Conservation (phyloP, 768 basidiomycete species). For the Lactarius quietus region DNA sequence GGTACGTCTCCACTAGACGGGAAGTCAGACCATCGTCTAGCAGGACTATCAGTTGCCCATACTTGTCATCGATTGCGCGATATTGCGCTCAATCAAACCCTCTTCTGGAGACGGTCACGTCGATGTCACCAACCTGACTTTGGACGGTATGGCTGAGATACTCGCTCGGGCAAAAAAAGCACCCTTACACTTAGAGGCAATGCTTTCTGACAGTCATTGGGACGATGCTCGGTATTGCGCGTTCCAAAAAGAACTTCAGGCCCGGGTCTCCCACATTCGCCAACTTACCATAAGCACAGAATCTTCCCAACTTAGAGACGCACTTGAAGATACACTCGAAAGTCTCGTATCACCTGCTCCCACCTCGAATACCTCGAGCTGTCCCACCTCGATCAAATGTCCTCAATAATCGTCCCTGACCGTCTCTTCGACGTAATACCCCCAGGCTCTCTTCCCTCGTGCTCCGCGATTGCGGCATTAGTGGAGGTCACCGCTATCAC, state of each 20-base stretch:
- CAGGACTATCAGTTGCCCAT: too few relatives aligned
- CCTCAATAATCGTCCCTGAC: not conserved
- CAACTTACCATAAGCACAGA: too few relatives aligned
- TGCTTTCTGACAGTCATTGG: not conserved
- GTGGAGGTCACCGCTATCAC: too few relatives aligned
- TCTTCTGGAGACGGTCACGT: not conserved
- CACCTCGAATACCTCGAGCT: too few relatives aligned
- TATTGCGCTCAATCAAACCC: not conserved
- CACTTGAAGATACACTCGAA: too few relatives aligned
- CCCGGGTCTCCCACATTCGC: conserved; percentile 5
- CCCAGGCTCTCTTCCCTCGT: too few relatives aligned
- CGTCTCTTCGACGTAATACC: too few relatives aligned
- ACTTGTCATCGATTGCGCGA: not conserved
- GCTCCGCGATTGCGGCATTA: too few relatives aligned
- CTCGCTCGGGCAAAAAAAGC: conserved; percentile 12
- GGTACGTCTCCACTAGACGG: too few relatives aligned
- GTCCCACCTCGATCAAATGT: not conserved
- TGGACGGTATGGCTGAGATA: not conserved
- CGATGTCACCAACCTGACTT: not conserved
- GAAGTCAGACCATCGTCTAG: too few relatives aligned
- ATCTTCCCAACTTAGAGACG: too few relatives aligned
- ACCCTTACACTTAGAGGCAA: conserved; percentile 3
- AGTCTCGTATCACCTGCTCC: too few relatives aligned
- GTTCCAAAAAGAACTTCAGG: not conserved
- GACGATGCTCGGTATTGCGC: not conserved